Evolutionary conservation across 495 filamentous ascomycete species (phyloP).

Genomic region (Annulohypoxylon nitens): DNA sequence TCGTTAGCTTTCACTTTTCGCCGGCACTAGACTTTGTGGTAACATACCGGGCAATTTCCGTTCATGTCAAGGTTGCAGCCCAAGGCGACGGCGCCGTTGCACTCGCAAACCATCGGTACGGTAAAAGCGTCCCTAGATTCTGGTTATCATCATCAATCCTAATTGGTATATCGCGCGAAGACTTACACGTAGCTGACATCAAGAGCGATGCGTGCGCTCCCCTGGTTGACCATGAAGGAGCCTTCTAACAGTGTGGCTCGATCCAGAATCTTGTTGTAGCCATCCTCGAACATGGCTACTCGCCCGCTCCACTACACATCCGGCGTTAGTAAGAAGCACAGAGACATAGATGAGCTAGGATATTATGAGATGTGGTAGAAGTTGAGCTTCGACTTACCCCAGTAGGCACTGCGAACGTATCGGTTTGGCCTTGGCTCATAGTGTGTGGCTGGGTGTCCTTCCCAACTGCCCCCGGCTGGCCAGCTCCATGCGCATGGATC

Average conservation of each 20-base stretch:
- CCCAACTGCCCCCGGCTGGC: conserved; percentile 26
- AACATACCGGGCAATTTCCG: conserved; percentile 42
- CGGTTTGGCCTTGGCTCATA: conserved; percentile 26
- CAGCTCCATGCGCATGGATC: conserved; percentile 29
- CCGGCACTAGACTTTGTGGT: background rate
- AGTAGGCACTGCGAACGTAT: conserved; percentile 36
- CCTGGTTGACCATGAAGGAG: conserved; percentile 29
- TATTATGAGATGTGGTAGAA: background rate
- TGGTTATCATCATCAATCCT: conserved; percentile 7
- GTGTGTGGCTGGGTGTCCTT: conserved; percentile 10
- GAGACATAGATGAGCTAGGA: background rate
- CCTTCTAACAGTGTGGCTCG: conserved; percentile 42
- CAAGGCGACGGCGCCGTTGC: conserved; percentile 18
- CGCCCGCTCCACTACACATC: conserved; percentile 41
- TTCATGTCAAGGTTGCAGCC: conserved; percentile 49
- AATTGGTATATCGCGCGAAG: background rate
- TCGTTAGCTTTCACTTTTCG: background rate
- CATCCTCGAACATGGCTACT: conserved; percentile 42
- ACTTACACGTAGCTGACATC: conserved; percentile 50
- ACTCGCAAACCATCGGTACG: conserved; percentile 48
- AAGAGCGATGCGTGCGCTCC: conserved; percentile 34
- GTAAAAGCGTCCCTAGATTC: conserved; percentile 44
- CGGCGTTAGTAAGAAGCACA: conserved; percentile 14
- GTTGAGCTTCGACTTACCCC: conserved; percentile 33
- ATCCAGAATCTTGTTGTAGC: conserved; percentile 23